Evolutionary conservation across 2,329 filamentous ascomycete species (phyloP), one percentile per base, ranked within the genome.

Genomic region (Fusarium stilboides): DNA sequence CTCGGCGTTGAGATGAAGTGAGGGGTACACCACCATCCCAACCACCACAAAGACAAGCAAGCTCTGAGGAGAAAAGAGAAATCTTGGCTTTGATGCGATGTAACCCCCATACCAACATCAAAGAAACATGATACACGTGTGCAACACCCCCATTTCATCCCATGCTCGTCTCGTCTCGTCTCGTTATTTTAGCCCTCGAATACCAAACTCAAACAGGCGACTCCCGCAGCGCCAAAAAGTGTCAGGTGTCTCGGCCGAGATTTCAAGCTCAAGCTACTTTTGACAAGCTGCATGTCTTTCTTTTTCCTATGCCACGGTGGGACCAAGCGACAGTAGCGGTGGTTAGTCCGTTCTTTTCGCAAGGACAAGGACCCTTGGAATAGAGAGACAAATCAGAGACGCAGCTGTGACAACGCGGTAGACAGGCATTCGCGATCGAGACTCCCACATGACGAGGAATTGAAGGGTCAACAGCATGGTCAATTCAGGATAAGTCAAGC

Each of bases 161-260:
- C 28, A 20, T 26, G 24, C 44, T 37, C 24, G n/a, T 39, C 44
- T 31, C 54, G 26, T n/a, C 20, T 37, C 24, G 20, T 39, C 44
- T 37, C 45, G 26, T n/a, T 17, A 14, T 54, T 54, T 55, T 58
- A 33, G 33, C 34, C 17, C 55, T 34, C 47, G 37, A 7, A 34
- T 20, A 22, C 53, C 54, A 52, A 37, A 14, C 53, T 59, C 50
- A 49, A 62, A 55, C 44, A 50, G 50, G 61, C 50, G 51, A 52
- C 24, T 42, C 60, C 45, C 22, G 49, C 42, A 56, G 54, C 50
- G 54, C 64, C 45, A 57, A 49, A 69, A 43, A 22, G 46, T 52
- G 66, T 70, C 66, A 70, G 47, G 66, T 70, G 66, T 70, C 64
- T 70, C 66, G 67, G 66, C 67, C 67, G 67, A 70, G 62, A 70